phyloP scores from a whole-genome alignment of 805 yeast species.

The Metschnikowia cubensis region DNA sequence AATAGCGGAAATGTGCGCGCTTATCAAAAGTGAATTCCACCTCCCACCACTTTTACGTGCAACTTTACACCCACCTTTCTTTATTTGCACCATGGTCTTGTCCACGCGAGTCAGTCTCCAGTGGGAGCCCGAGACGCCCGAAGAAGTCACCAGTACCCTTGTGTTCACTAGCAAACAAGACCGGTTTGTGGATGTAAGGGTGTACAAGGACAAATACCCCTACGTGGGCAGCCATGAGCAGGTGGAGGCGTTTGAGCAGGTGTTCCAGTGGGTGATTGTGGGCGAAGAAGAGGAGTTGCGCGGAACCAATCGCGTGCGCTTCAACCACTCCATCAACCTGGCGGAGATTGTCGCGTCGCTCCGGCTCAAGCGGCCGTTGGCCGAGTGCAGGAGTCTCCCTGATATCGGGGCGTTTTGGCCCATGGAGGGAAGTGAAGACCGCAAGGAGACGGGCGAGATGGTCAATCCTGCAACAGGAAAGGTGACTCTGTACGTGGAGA shows the following conservation, averaged over 20 bases:
- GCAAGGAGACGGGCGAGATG: slow-evolving; percentile 52
- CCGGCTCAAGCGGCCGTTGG: slow-evolving; percentile 28
- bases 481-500: slow-evolving; percentile 46
- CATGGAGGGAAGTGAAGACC: slow-evolving; percentile 33
- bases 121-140: slow-evolving; percentile 44
- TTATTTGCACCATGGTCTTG: slow-evolving; percentile 26
- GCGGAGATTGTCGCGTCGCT: slow-evolving; percentile 29
- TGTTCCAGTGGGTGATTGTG: slow-evolving; percentile 56
- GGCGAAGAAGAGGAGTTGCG: slow-evolving; percentile 43
- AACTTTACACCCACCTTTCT: background rate
- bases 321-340: slow-evolving; percentile 43
- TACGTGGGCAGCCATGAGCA: slow-evolving; percentile 6
- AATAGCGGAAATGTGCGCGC: too few relatives aligned
- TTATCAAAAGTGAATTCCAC: too few relatives aligned
- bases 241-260: slow-evolving; percentile 19
- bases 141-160: slow-evolving; percentile 46
- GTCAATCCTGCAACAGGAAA: slow-evolving; percentile 39
- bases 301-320: slow-evolving; percentile 34
- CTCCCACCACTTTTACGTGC: too few relatives aligned
- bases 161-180: slow-evolving; percentile 43
- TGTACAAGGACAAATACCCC: slow-evolving; percentile 17
- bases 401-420: slow-evolving; percentile 47
- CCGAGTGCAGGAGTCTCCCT: slow-evolving; percentile 25
- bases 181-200: slow-evolving; percentile 47
- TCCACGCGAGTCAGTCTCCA: slow-evolving; percentile 50